These are phyloP conservation scores for Nadsonia starkeyi-henricii DNA, from an alignment of 1,139 yeast genomes.

Conservation along the genomic window DNA sequence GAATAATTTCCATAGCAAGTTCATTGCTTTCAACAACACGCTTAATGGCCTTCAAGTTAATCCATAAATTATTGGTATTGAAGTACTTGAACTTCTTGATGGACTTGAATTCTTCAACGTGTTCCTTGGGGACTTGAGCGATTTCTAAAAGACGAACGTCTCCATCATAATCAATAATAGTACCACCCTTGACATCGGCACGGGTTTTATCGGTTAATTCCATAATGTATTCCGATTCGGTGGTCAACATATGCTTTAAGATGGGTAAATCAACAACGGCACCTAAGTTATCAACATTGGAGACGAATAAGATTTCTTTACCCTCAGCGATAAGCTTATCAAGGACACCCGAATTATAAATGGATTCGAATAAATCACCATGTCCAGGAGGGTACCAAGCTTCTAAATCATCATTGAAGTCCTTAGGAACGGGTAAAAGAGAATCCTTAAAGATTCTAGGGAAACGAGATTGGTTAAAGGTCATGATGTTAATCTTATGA, in stretches of 20 bases:
- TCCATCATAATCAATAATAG: constrained; percentile 91
- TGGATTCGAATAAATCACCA: constrained; percentile 89
- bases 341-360: constrained; percentile 81
- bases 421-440: constrained; percentile 80
- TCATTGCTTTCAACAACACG: constrained; percentile 77
- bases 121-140: constrained; percentile 98
- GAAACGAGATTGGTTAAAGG: constrained; percentile 93
- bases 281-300: constrained; percentile 96
- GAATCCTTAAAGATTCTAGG: constrained; percentile 95
- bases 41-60: constrained; percentile 85
- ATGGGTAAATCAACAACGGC: constrained; percentile 93
- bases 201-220: constrained; percentile 97
- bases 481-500: constrained; percentile 86
- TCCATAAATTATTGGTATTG: constrained; percentile 97
- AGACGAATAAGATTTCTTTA: constrained; percentile 85
- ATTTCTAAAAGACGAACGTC: constrained; percentile 89
- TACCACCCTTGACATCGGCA: constrained; percentile 99
- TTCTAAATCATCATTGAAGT: constrained; percentile 60
- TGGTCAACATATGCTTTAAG: constrained; percentile 82
- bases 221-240: constrained; percentile 91
- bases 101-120: constrained; percentile 94
- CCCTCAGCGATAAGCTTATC: constrained; percentile 87
- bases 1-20: constrained; percentile 85
- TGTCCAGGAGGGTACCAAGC: constrained; percentile 99
- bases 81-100: constrained; percentile 96